Evolutionary conservation across 495 filamentous ascomycete species (phyloP), one percentile per base, ranked within the genome.

Genomic region (Tuber melanosporum): DNA sequence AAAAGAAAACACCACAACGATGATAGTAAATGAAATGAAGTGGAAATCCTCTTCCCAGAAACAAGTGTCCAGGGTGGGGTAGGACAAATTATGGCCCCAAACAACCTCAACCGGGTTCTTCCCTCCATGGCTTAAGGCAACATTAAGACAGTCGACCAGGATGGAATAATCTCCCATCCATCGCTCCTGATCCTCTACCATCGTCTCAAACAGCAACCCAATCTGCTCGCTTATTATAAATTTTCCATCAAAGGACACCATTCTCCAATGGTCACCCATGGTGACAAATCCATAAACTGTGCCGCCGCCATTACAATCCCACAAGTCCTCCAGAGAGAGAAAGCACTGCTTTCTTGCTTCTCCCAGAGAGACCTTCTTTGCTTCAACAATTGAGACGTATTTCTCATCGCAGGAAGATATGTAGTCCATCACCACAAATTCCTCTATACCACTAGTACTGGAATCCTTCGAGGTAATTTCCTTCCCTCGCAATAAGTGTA

Each of bases 261-360:
- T 79, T 32, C 66, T 46, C 76, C 70, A 73, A 44, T 20, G 71
- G 19, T 75, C 70, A 1, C 75, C 72, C 12, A 70, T 75, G 36
- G 76, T 75, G 41, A 78, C 49, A 20, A 79, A 79, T n/a, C 77
- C 77, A 47, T 70, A 79, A 14, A 77, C 75, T 0, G 7, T 0
- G 41, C 75, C 77, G n/a, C 70, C 71, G 32, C 70, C 71, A 14
- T 79, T 78, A 71, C 36, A 71, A 41, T 74, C 42, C 47, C 71
- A 52, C 70, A 77, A 69, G 12, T 79, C 74, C 17, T 76, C 77
- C 71, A 77, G 12, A 9, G 75, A 46, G n/a, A 77, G 57, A 17
- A 77, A 79, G 73, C 74, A 77, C 36, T 49, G 46, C 26, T 78
- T 74, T 42, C 32, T 76, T 22, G 43, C 74, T 36, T 79, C 70